Evolutionary conservation across 2,329 filamentous ascomycete species (phyloP), one percentile per base, ranked within the genome.

Genomic region (Ceratocystiopsis sp.): DNA sequence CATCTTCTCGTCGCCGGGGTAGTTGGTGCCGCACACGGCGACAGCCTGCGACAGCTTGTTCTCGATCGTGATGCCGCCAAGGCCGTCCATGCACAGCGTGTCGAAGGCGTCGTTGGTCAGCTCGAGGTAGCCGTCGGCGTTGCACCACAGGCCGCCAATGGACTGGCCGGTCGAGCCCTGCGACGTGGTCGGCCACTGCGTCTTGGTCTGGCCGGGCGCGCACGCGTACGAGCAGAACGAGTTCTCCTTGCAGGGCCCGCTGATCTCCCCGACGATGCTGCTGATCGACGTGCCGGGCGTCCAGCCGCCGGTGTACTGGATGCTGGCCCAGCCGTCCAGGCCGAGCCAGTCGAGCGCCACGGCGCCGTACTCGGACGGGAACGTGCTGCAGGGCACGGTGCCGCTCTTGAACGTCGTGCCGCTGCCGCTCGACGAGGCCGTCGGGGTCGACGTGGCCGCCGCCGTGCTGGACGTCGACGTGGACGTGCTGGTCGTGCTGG

Each of bases 191-290:
- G 91, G 85, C 81, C 86, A 96, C 59, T 96, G 89, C 3, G 80
- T 73, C 73, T 95, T 95, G 61, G 91, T 78, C 62, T 91, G 93
- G 38, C 89, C 89, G 25, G 78, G 64, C n/a, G 84, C 82, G 68
- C 91, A 98, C 45, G 84, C 78, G 56, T 96, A 96, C 2, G 87
- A 93, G 70, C 89, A 95, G 69, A 87, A 86, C 46, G 68, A 63
- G 40, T 76, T 78, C 11, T 67, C 54, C 10, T 54, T 59, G 64
- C 84, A 89, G 47, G 61, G 61, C 15, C 79, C 81, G 16, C 64
- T 64, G 39, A 78, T 61, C 21, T 71, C 75, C 36, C 77, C 78
- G 42, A 73, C 66, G 48, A 87, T 84, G 47, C 73, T 71, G 57
- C 63, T 67, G 55, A 93, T 80, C 41, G 70, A 55, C 39, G 67